phyloP scores from a whole-genome alignment of 495 filamentous ascomycete genomes.

The Evernia prunastri region DNA sequence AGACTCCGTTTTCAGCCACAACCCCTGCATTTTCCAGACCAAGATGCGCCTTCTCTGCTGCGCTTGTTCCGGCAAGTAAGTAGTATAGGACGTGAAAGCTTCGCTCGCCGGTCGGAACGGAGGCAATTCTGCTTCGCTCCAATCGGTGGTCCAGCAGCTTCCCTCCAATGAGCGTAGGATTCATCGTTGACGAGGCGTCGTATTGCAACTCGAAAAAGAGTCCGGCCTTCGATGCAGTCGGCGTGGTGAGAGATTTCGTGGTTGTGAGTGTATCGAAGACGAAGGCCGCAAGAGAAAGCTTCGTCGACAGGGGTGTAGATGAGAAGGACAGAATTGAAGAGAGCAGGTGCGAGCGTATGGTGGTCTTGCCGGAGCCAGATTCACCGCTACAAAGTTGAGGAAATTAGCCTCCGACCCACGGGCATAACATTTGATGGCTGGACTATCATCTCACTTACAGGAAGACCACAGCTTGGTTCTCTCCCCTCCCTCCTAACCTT shows the following conservation, averaged over 20 bases:
- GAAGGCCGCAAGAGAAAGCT: conserved; percentile 87
- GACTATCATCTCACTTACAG: conserved; percentile 53
- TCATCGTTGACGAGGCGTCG: conserved; percentile 73
- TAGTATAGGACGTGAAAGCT: conserved; percentile 97
- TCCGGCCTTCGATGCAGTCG: conserved; percentile 90
- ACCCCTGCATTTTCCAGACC: conserved; percentile 59
- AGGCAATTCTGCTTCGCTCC: conserved; percentile 81
- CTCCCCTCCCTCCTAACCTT: conserved; percentile 77
- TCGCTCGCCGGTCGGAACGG: conserved; percentile 88
- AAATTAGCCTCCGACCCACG: conserved; percentile 1
- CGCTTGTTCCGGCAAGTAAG: conserved; percentile 82
- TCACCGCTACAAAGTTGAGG: conserved; percentile 58
- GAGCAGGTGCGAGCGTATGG: conserved; percentile 79
- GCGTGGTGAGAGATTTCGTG: conserved; percentile 93
- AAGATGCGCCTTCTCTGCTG: conserved; percentile 81
- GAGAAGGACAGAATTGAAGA: conserved; percentile 79
- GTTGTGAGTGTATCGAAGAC: conserved; percentile 94
- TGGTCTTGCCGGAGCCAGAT: conserved; percentile 92
- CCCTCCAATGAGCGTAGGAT: conserved; percentile 80
- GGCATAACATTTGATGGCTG: not conserved
- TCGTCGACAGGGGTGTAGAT: conserved; percentile 84
- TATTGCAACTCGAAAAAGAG: conserved; percentile 95
- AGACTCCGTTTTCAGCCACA: conserved; percentile 30
- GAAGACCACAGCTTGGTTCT: conserved; percentile 90
- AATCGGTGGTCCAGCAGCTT: conserved; percentile 91